A percentile compares a stretch with the other conserved stretches of the same genome.
Conservation (phyloP, 805 yeast species). For the Deakozyma indianensis region DNA sequence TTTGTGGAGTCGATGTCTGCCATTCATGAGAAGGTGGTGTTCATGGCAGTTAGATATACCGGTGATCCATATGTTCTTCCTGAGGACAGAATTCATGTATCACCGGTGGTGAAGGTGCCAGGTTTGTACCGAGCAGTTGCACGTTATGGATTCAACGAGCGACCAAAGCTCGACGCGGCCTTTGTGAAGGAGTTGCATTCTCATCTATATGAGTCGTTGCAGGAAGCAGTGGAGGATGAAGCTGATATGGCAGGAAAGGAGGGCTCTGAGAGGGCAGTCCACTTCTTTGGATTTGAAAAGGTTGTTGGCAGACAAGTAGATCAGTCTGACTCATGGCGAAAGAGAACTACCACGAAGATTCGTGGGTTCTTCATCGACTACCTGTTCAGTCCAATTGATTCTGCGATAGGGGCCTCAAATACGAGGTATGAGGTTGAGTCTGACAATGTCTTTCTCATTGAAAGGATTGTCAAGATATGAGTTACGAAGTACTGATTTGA, state of each 20-base stretch:
- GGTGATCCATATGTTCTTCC: conserved; percentile 28
- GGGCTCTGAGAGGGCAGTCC: not conserved
- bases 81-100: conserved; percentile 28
- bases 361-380: conserved; percentile 5
- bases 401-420: conserved; percentile 1
- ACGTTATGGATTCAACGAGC: conserved; percentile 31
- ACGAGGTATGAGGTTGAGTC: not conserved
- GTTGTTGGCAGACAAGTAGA: conserved; percentile 2
- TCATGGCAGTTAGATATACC: conserved; percentile 28
- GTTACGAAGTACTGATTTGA: not conserved
- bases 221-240: not conserved
- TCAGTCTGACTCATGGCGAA: conserved; percentile 2
- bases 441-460: not conserved
- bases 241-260: not conserved
- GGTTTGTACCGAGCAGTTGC: conserved; percentile 36
- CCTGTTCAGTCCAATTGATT: conserved; percentile 6
- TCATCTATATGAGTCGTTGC: conserved; percentile 1
- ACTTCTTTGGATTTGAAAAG: conserved; percentile 7
- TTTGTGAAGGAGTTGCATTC: conserved; percentile 2
- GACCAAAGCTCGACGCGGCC: conserved; percentile 2
- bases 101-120: conserved; percentile 24
- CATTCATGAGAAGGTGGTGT: conserved; percentile 30
- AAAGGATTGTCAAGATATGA: not conserved
- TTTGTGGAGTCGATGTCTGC: conserved; percentile 28
- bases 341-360: not conserved